These are phyloP conservation scores for Ogataea nonfermentans DNA, from an alignment of 805 yeast genomes.

Conservation along the genomic window DNA sequence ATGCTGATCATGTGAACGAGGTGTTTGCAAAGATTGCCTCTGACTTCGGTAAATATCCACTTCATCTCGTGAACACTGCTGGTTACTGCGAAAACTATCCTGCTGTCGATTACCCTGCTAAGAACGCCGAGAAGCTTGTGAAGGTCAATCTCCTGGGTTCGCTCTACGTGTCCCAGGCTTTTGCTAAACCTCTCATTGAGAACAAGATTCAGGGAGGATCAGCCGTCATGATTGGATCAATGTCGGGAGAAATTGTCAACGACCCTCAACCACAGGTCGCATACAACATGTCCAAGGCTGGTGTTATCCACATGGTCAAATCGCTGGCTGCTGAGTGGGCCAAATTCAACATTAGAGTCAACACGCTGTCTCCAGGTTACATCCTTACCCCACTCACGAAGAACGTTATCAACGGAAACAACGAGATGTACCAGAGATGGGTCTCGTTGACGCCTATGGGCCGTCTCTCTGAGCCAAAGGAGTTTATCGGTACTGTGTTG, in stretches of 20 bases:
- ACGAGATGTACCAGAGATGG: slow-evolving; percentile 67
- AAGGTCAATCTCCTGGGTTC: slow-evolving; percentile 76
- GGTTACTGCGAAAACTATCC: slow-evolving; percentile 81
- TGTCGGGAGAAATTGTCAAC: slow-evolving; percentile 76
- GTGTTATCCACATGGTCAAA: slow-evolving; percentile 75
- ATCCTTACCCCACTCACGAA: slow-evolving; percentile 76
- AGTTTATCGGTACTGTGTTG: slow-evolving; percentile 72
- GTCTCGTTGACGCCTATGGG: slow-evolving; percentile 69
- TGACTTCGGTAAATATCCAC: slow-evolving; percentile 60
- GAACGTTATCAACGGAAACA: slow-evolving; percentile 60
- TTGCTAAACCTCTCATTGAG: slow-evolving; percentile 64
- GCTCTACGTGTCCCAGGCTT: slow-evolving; percentile 67
- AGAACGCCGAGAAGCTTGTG: slow-evolving; percentile 63
- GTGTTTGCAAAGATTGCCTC: slow-evolving; percentile 53
- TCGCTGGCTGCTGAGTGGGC: slow-evolving; percentile 85
- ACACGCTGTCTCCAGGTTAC: slow-evolving; percentile 78
- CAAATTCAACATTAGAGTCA: slow-evolving; percentile 68
- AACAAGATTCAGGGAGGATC: slow-evolving; percentile 56
- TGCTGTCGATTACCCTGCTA: slow-evolving; percentile 73
- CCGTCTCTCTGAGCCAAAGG: slow-evolving; percentile 84
- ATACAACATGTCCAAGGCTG: slow-evolving; percentile 85
- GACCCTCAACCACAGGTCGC: slow-evolving; percentile 79
- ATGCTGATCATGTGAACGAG: slow-evolving; percentile 55
- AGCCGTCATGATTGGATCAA: slow-evolving; percentile 69
- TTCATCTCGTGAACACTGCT: slow-evolving; percentile 73